These are phyloP conservation scores for Candida sakaeoensis DNA, from an alignment of 805 yeast genomes.

Conservation along the genomic window DNA sequence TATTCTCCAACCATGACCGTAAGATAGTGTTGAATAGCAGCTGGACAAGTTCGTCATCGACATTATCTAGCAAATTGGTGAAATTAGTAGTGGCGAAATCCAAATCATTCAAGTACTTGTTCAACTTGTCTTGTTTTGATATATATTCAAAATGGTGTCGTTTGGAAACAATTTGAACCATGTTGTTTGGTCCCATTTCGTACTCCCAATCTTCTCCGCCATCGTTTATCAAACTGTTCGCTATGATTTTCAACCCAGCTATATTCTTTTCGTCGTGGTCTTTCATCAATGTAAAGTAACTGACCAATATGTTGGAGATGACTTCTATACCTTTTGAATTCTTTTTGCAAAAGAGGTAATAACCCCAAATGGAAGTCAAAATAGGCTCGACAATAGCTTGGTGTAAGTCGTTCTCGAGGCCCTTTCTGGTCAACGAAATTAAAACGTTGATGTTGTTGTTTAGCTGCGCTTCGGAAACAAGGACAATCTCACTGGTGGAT, in stretches of 20 bases:
- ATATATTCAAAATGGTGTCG: constrained; percentile 3
- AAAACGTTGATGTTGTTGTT: constrained; percentile 64
- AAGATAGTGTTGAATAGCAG: constrained; percentile 49
- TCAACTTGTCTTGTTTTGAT: constrained; percentile 23
- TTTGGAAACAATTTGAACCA: constrained; percentile 25
- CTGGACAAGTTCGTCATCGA: constrained; percentile 47
- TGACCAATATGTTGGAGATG: constrained; percentile 34
- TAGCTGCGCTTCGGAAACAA: constrained; percentile 46
- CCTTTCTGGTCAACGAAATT: constrained; percentile 53
- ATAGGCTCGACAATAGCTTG: constrained; percentile 27
- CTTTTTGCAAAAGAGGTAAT: constrained; percentile 32
- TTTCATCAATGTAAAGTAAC: constrained; percentile 25
- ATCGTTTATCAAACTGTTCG: constrained; percentile 29
- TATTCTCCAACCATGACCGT: constrained; percentile 53
- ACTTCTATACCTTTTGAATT: constrained; percentile 30
- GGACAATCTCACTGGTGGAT: constrained; percentile 15
- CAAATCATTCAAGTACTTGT: constrained; percentile 23
- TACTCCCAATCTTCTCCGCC: constrained; percentile 35
- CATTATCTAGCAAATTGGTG: constrained; percentile 42
- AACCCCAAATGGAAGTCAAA: constrained; percentile 41
- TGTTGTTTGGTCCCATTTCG: constrained; percentile 38
- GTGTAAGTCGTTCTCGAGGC: constrained; percentile 23
- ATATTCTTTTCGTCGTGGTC: constrained; percentile 10
- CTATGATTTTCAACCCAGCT: constrained; percentile 20
- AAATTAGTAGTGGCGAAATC: constrained; percentile 25